A percentile compares a stretch with the other conserved stretches of the same genome.
Conservation (phyloP, 257 asterid species). For the Penstemon eatonii region DNA sequence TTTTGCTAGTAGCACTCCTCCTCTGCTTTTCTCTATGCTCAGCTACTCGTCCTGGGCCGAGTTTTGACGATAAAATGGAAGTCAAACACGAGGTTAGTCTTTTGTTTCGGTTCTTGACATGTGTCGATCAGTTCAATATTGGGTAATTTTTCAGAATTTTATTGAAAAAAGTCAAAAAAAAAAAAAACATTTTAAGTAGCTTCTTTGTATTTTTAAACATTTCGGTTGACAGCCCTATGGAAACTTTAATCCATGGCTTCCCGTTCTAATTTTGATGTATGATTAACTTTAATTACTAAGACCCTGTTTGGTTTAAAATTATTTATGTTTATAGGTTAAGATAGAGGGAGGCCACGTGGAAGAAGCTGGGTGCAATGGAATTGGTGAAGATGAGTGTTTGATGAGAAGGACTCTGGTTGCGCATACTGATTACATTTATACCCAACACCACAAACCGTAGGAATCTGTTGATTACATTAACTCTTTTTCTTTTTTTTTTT, state of each 20-base stretch:
- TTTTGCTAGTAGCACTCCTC: slow-evolving; percentile 44
- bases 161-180: too few species aligned
- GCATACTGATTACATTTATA: slow-evolving; percentile 65
- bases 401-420: slow-evolving; percentile 62
- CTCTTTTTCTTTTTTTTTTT: background rate
- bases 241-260: too few species aligned
- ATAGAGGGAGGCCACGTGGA: slow-evolving; percentile 24
- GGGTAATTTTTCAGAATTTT: background rate
- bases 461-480: background rate
- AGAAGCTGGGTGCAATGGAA: slow-evolving; percentile 44
- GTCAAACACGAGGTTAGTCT: slow-evolving; percentile 32
- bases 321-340: background rate
- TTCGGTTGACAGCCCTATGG: too few species aligned
- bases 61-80: slow-evolving; percentile 13
- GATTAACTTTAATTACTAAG: background rate
- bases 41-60: slow-evolving; percentile 48
- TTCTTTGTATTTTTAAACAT: background rate
- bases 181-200: background rate
- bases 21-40: slow-evolving; percentile 41
- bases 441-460: slow-evolving; percentile 59
- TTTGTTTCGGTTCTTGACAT: background rate
- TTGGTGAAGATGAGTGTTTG: slow-evolving; percentile 60
- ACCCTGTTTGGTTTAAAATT: slow-evolving; percentile 18
- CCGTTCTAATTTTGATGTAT: background rate
- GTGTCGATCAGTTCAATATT: background rate